Evolutionary conservation across 495 filamentous ascomycete species (phyloP), one percentile per base, ranked within the genome.

Genomic region (Platismatia glauca): DNA sequence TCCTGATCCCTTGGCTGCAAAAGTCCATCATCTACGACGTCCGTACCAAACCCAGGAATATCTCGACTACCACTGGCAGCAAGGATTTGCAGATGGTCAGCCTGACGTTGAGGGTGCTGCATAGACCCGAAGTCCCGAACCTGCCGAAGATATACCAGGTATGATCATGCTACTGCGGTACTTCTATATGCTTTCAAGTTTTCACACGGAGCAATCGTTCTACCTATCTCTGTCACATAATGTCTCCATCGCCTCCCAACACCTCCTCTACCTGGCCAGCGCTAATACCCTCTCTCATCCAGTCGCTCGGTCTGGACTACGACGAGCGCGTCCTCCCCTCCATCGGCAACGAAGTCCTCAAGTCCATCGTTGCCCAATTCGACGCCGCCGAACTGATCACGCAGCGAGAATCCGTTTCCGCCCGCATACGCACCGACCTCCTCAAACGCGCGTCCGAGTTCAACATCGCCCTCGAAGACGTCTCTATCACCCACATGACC

Each of bases 1-100:
- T 99, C 77, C 79, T 97, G 52, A 75, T 99, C 50, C 94, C 94
- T 2, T 99, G 94, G 94, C 77, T 99, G 71, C 94, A 99, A 72
- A 86, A 86, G 78, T 87, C 86, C 66, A 95, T 99, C 75, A 80
- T 96, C 74, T 99, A 94, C 78, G 94, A 99, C 79, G 95, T 99
- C 64, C 89, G 94, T 64, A 97, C 94, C 50, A 95, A 95, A 82
- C 94, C 94, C 56, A 82, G 94, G 69, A 96, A 93, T 71, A 97
- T 99, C 76, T 87, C 86, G 20, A 99, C 94, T n/a, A 97, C 93
- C 18, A 99, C 94, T 15, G 94, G 94, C 60, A 91, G 87, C 81
- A 99, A 99, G 84, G 94, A 99, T 78, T 74, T 99, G 76, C 94
- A 99, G 83, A 99, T 99, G 94, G 94, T 99, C 72, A 96, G 89